phyloP scores from a whole-genome alignment of 345 rosid genomes.

The Heritiera littoralis region DNA sequence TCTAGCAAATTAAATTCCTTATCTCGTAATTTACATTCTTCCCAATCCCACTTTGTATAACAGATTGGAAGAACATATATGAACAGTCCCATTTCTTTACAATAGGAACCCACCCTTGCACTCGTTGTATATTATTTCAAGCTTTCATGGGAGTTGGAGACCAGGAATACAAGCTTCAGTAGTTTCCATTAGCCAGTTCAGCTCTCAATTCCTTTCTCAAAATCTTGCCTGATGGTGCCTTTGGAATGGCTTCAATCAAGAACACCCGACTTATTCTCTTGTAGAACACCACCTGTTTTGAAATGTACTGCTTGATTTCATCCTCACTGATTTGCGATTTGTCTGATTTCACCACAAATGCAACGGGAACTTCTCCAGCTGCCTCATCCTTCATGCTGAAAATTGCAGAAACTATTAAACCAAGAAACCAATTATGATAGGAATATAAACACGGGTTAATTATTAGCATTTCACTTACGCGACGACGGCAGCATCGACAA shows the following conservation, averaged over 20 bases:
- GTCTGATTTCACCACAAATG: constrained; percentile 60
- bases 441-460: neutral
- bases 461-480: constrained; percentile 45
- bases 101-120: neutral
- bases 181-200: constrained; percentile 41
- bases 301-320: constrained; percentile 61
- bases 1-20: constrained; percentile 1
- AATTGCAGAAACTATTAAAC: neutral
- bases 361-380: constrained; percentile 76
- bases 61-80: neutral
- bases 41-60: neutral
- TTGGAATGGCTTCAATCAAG: constrained; percentile 61
- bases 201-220: constrained; percentile 67
- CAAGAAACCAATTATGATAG: neutral
- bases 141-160: neutral
- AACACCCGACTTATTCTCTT: constrained; percentile 56
- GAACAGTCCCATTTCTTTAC: neutral
- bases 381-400: constrained; percentile 69
- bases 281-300: constrained; percentile 77
- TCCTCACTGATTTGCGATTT: constrained; percentile 55
- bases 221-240: constrained; percentile 80
- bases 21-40: constrained; percentile 17
- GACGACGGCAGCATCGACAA: constrained; percentile 60
- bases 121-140: neutral
- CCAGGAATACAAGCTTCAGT: constrained; percentile 2